Percentiles rank a stretch among this genome's conserved stretches.
phyloP scores from a whole-genome alignment of 208 protist species.

The Tritrichomonas musculus region DNA sequence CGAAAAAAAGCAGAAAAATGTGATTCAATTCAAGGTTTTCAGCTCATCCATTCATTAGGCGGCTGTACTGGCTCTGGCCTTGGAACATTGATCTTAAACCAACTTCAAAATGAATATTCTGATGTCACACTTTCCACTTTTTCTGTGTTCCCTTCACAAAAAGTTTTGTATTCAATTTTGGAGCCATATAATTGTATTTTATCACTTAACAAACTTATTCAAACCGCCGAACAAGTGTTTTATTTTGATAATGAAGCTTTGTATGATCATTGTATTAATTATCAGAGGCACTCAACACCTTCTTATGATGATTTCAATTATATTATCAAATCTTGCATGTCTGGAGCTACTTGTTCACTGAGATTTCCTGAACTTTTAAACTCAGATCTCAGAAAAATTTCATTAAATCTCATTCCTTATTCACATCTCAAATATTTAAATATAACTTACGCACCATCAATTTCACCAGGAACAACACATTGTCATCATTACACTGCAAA shows the following conservation, averaged over 20 bases:
- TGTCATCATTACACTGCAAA: too few relatives aligned
- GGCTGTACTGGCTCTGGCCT: conserved; percentile 68
- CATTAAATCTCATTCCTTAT: conserved; percentile 65
- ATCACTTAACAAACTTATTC: conserved; percentile 61
- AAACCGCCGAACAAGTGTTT: conserved; percentile 58
- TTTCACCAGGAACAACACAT: too few relatives aligned
- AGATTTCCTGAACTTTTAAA: conserved; percentile 70
- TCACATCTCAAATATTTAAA: too few relatives aligned
- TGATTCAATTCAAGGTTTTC: conserved; percentile 69
- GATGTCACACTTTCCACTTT: conserved; percentile 64
- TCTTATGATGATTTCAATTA: conserved; percentile 65
- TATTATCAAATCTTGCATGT: conserved; percentile 63
- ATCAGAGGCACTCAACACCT: too few relatives aligned
- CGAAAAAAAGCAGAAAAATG: conserved; percentile 65
- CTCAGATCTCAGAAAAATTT: conserved; percentile 61
- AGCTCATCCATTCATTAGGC: conserved; percentile 66
- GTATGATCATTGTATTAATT: conserved; percentile 66
- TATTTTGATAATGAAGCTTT: conserved; percentile 66
- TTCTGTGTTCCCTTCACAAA: conserved; percentile 64
- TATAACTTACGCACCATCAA: too few relatives aligned
- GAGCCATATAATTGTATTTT: conserved; percentile 63
- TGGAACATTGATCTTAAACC: conserved; percentile 60
- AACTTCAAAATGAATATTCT: conserved; percentile 64
- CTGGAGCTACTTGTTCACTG: conserved; percentile 62
- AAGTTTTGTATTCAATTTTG: conserved; percentile 59